phyloP scores from a whole-genome alignment of 371 early-diverging fungal genomes.

The Fennellomyces sp. region DNA sequence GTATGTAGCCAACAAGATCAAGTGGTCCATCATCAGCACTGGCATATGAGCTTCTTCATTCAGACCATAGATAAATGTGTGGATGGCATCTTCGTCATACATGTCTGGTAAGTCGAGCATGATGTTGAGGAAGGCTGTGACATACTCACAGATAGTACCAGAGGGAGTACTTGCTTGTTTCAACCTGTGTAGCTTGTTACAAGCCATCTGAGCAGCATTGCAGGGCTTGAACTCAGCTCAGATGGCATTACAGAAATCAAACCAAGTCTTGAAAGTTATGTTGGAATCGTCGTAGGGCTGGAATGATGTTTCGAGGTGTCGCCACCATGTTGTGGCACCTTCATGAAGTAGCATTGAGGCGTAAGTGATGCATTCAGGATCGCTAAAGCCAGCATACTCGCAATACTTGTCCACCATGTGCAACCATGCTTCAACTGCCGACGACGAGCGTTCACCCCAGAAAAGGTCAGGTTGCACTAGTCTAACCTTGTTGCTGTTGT shows the following conservation, averaged over 20 bases:
- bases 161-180: background rate
- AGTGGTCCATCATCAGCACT: background rate
- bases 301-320: background rate
- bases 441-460: background rate
- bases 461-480: background rate
- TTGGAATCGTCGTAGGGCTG: background rate
- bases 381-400: background rate
- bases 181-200: conserved; percentile 1
- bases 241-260: background rate
- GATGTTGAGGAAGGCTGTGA: conserved; percentile 3
- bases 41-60: background rate
- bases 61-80: conserved; percentile 14
- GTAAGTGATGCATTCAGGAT: background rate
- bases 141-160: conserved; percentile 2
- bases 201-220: background rate
- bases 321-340: conserved; percentile 4
- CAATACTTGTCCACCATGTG: background rate
- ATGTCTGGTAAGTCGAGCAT: conserved; percentile 18
- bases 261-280: background rate
- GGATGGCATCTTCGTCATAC: conserved; percentile 11
- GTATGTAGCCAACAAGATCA: conserved; percentile 2
- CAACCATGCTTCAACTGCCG: background rate
- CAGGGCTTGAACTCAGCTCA: background rate
- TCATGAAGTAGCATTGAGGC: background rate
- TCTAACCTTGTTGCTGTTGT: background rate